These are phyloP conservation scores for Starmerella roubikii DNA, from an alignment of 805 yeast genomes.

Conservation along the genomic window DNA sequence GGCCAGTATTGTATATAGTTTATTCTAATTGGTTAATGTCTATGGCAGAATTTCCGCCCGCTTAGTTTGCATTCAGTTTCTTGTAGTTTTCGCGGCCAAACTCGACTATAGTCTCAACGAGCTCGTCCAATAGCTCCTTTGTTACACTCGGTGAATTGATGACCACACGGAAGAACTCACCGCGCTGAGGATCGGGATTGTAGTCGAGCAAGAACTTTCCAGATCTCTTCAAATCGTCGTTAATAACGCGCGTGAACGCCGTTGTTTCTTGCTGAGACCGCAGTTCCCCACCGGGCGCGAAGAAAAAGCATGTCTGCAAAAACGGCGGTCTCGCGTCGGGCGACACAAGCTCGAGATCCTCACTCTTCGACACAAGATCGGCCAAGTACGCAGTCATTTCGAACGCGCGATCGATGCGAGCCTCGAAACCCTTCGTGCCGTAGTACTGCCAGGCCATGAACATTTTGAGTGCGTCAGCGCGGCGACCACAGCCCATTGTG, in stretches of 20 bases:
- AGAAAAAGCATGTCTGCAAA: conserved; percentile 72
- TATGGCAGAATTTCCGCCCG: no score
- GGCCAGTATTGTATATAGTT: background rate
- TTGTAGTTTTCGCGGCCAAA: background rate
- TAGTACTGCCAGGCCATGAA: conserved; percentile 73
- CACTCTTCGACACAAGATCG: conserved; percentile 26
- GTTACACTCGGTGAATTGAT: conserved; percentile 56
- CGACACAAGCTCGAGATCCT: conserved; percentile 39
- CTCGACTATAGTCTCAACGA: conserved; percentile 25
- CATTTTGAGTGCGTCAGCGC: conserved; percentile 68
- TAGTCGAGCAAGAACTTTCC: conserved; percentile 68
- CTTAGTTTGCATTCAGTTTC: no score
- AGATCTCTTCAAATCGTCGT: conserved; percentile 40
- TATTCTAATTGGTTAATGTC: no score
- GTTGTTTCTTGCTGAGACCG: conserved; percentile 33
- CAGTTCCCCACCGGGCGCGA: conserved; percentile 33
- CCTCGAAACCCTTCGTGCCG: conserved; percentile 50
- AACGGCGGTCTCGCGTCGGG: conserved; percentile 77
- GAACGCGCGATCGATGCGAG: conserved; percentile 62
- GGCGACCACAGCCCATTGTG: conserved; percentile 83
- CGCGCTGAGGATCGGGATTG: conserved; percentile 51
- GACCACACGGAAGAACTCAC: conserved; percentile 77
- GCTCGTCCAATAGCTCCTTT: conserved; percentile 33
- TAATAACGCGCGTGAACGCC: conserved; percentile 45
- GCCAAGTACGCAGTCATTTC: conserved; percentile 52